phyloP scores from a whole-genome alignment of 768 basidiomycete genomes.

The Pluteus cervinus region DNA sequence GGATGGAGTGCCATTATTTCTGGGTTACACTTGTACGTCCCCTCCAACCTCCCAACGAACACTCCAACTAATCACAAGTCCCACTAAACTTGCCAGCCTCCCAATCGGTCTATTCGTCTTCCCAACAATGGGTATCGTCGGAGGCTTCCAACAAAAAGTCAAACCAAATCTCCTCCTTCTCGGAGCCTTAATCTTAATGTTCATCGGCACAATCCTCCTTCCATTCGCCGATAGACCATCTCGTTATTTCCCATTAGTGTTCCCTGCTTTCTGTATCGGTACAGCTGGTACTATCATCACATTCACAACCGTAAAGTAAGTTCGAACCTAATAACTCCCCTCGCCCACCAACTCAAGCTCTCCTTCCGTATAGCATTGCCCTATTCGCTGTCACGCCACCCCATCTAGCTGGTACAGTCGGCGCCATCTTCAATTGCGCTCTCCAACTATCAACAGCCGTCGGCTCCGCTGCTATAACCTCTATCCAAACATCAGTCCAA shows the following conservation, averaged over 20 bases:
- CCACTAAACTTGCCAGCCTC: constrained; percentile 19
- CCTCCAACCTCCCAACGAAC: neutral
- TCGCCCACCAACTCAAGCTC: neutral
- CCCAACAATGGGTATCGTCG: constrained; percentile 29
- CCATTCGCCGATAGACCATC: constrained; percentile 32
- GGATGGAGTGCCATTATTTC: constrained; percentile 34
- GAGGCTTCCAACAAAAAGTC: constrained; percentile 25
- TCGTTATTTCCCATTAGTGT: constrained; percentile 40
- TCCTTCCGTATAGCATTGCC: constrained; percentile 32
- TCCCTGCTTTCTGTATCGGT: constrained; percentile 46
- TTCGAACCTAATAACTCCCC: neutral
- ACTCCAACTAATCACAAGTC: constrained; percentile 7
- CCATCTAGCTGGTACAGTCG: constrained; percentile 45
- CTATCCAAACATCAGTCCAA: constrained; percentile 42
- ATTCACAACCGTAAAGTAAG: constrained; percentile 45
- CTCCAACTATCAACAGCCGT: constrained; percentile 48
- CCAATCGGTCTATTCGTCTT: constrained; percentile 36
- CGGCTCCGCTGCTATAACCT: constrained; percentile 40
- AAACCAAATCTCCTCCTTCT: constrained; percentile 42
- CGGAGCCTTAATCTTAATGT: constrained; percentile 28
- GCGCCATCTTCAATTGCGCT: constrained; percentile 50
- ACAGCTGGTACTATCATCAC: constrained; percentile 38
- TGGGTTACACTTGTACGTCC: constrained; percentile 32
- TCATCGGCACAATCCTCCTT: constrained; percentile 34
- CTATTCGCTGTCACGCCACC: constrained; percentile 43